Percentiles rank a stretch among this genome's conserved stretches.
Evolutionary conservation across 805 yeast species (phyloP).

Genomic region (Starmera amethionina): DNA sequence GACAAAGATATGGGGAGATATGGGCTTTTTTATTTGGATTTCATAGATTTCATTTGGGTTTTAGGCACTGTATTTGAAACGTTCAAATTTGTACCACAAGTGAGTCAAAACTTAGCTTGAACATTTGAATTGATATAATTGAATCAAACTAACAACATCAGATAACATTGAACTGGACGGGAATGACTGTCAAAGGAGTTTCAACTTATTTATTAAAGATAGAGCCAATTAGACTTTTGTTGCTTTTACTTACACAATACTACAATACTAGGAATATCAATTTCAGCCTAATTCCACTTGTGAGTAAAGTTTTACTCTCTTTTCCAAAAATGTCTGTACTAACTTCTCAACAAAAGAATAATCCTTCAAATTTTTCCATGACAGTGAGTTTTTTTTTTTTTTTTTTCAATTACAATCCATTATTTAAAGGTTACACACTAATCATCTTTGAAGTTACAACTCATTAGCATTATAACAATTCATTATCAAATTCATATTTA

Average conservation of each 20-base stretch:
- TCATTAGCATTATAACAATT: background rate
- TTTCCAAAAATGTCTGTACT: too few relatives aligned
- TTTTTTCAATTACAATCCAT: too few relatives aligned
- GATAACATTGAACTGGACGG: constrained; percentile 1
- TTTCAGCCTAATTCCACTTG: background rate
- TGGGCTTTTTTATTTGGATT: constrained; percentile 29
- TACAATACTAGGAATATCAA: background rate
- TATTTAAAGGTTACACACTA: background rate
- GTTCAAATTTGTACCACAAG: constrained; percentile 30
- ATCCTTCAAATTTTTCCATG: too few relatives aligned
- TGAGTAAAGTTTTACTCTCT: background rate
- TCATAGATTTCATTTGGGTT: constrained; percentile 32
- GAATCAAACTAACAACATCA: background rate
- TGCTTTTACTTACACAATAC: background rate
- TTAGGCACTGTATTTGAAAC: constrained; percentile 16
- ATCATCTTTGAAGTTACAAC: background rate
- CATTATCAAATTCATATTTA: background rate
- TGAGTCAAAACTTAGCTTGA: background rate
- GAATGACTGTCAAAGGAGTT: constrained; percentile 1
- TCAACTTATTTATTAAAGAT: background rate
- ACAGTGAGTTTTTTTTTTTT: too few relatives aligned
- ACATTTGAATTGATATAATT: background rate
- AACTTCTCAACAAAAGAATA: background rate
- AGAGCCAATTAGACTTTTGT: background rate
- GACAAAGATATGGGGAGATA: constrained; percentile 15